Evolutionary conservation across 192 early-diverging fungal species (phyloP).

Genomic region (Linnemannia hyalina): DNA sequence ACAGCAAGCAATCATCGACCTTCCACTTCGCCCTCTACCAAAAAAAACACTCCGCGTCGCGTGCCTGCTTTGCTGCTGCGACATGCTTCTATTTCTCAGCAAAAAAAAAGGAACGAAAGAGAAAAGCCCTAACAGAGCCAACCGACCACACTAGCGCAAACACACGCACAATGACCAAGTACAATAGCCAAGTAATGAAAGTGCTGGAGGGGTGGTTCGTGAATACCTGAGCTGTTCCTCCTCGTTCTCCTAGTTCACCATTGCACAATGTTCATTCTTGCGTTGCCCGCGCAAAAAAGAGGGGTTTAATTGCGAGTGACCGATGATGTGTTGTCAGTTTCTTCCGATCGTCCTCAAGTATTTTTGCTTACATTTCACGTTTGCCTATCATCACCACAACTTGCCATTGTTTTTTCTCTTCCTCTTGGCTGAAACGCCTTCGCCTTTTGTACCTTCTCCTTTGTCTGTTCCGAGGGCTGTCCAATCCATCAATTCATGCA

Average conservation of each 20-base stretch:
- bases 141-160: background rate
- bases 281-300: background rate
- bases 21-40: background rate
- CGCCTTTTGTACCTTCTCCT: background rate
- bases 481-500: background rate
- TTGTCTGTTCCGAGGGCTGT: background rate
- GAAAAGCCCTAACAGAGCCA: background rate
- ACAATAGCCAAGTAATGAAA: background rate
- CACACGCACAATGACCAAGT: background rate
- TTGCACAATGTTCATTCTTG: background rate
- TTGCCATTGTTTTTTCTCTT: background rate
- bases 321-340: background rate
- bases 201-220: background rate
- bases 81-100: conserved; percentile 3
- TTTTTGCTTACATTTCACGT: background rate
- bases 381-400: background rate
- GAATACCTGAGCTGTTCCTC: background rate
- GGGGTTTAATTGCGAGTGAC: background rate
- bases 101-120: background rate
- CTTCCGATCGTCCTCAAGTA: background rate
- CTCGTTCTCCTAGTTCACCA: background rate
- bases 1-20: background rate
- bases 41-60: background rate
- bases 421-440: background rate
- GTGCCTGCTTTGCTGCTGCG: background rate